phyloP scores from a whole-genome alignment of 1,139 yeast genomes.

The Lodderomyces pseudojiufengensis region DNA sequence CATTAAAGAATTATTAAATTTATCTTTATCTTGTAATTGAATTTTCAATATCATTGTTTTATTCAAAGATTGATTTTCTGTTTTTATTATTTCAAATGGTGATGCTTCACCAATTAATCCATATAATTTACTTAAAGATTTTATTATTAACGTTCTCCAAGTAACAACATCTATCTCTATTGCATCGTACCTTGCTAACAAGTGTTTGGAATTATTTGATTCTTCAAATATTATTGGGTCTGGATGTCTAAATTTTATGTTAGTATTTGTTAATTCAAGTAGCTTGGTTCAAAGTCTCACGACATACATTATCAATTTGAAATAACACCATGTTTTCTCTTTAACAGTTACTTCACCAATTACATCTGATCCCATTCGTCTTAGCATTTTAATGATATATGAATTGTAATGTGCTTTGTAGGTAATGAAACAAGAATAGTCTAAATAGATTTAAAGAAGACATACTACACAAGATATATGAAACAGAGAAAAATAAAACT shows the following conservation, averaged over 20 bases:
- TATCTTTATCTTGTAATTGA: slow-evolving; percentile 25
- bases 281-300: not conserved
- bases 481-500: slow-evolving; percentile 11
- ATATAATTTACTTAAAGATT: slow-evolving; percentile 27
- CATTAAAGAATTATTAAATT: slow-evolving; percentile 27
- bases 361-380: too few species aligned
- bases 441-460: too few species aligned
- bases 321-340: slow-evolving; percentile 8
- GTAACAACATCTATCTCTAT: slow-evolving; percentile 23
- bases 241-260: slow-evolving; percentile 5
- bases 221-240: slow-evolving; percentile 6
- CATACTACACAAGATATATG: too few species aligned
- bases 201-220: not conserved
- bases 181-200: slow-evolving; percentile 4
- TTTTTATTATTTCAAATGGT: slow-evolving; percentile 24
- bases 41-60: slow-evolving; percentile 21
- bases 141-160: slow-evolving; percentile 29
- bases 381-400: too few species aligned
- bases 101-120: slow-evolving; percentile 37
- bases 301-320: slow-evolving; percentile 12
- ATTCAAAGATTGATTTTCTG: slow-evolving; percentile 4
- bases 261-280: not conserved
- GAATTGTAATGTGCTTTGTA: too few species aligned
- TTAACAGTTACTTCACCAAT: too few species aligned
- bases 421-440: too few species aligned